Conservation (phyloP, 23 red algal species). For the Cyanidioschyzon merolae region DNA sequence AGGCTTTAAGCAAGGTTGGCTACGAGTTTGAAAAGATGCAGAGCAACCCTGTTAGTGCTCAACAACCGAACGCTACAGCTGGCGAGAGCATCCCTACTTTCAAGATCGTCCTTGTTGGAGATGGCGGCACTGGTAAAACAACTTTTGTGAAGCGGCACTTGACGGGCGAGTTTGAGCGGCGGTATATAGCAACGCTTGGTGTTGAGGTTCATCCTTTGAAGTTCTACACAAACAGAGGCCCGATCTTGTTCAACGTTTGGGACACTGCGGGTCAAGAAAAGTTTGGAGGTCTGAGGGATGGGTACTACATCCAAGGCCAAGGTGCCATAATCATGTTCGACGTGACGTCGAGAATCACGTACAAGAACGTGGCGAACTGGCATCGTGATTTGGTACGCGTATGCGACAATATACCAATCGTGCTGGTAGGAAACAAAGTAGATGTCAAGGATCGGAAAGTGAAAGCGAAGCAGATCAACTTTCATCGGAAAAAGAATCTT, state of each 20-base stretch:
- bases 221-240: conserved; percentile 95
- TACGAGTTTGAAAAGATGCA: neutral
- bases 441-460: conserved; percentile 99
- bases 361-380: conserved; percentile 99
- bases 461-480: conserved; percentile 91
- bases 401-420: conserved; percentile 98
- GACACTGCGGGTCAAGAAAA: conserved; percentile 99
- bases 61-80: neutral
- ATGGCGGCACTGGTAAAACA: conserved; percentile 94
- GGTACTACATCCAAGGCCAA: conserved; percentile 98
- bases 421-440: conserved; percentile 96
- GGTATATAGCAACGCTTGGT: conserved; percentile 89
- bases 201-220: conserved; percentile 96
- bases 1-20: too few species aligned
- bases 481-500: conserved; percentile 96
- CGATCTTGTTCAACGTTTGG: conserved; percentile 94
- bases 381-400: conserved; percentile 96
- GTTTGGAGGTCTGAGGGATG: conserved; percentile 93
- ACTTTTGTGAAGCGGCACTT: conserved; percentile 99
- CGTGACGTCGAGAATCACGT: conserved; percentile 89
- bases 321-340: conserved; percentile 99
- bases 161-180: conserved; percentile 95
- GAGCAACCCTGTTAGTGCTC: neutral
- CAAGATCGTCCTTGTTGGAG: conserved; percentile 97
- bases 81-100: conserved; percentile 36